Evolutionary conservation across 2,329 filamentous ascomycete species (phyloP).

Genomic region (Leptographium radiaticola): DNA sequence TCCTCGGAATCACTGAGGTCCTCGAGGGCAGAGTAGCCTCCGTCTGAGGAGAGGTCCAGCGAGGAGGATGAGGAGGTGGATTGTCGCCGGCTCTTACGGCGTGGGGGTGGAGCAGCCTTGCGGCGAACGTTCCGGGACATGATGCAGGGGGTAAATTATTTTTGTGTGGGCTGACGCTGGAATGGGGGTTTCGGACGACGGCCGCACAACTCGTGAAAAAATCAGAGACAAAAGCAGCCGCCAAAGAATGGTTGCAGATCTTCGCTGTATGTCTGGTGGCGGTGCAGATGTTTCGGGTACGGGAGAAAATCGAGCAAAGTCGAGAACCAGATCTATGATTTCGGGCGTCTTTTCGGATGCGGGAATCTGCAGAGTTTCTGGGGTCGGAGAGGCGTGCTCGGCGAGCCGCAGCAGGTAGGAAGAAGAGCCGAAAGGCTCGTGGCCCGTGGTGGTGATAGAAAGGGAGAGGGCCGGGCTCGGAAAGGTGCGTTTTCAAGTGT

Average conservation of each 20-base stretch:
- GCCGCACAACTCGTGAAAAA: conserved; percentile 18
- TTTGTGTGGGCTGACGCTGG: neutral
- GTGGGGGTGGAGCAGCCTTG: conserved; percentile 27
- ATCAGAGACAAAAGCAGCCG: conserved; percentile 9
- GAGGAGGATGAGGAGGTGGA: conserved; percentile 45
- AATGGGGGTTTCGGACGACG: neutral
- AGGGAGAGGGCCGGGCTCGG: neutral
- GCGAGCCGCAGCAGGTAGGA: too few species aligned
- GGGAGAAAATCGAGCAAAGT: too few species aligned
- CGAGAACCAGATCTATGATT: too few species aligned
- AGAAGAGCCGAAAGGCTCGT: too few species aligned
- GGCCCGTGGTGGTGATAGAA: too few species aligned
- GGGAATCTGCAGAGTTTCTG: too few species aligned
- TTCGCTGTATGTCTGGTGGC: neutral
- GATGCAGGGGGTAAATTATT: conserved; percentile 14
- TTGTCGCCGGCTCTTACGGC: conserved; percentile 33
- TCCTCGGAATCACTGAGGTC: conserved; percentile 66
- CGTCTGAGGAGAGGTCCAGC: conserved; percentile 50
- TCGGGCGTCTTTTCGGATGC: too few species aligned
- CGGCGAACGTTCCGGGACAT: conserved; percentile 43
- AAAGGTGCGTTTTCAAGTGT: neutral
- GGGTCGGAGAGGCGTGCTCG: too few species aligned
- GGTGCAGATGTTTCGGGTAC: too few species aligned
- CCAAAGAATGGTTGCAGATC: neutral
- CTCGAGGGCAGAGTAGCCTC: conserved; percentile 63